Conservation (phyloP, 371 early-diverging fungal genomes). For the Blyttiomyces sp. region DNA sequence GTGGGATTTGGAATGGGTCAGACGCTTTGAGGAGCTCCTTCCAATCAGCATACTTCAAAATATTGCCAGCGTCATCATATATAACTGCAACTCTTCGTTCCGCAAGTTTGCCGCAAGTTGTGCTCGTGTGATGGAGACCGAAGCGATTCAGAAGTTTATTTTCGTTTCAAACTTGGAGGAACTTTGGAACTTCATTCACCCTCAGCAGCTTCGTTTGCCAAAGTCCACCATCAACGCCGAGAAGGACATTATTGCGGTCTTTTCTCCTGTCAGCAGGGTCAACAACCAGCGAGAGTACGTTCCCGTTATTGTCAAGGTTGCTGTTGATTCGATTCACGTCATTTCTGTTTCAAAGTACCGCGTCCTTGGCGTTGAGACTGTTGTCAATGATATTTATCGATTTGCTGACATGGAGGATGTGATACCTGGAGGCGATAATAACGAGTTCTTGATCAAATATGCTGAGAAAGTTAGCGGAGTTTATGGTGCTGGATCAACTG, state of each 20-base stretch:
- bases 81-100: conserved; percentile 74
- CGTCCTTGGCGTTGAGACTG: conserved; percentile 64
- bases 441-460: conserved; percentile 76
- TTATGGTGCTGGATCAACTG: conserved; percentile 7
- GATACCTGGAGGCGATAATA: conserved; percentile 55
- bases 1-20: conserved; percentile 71
- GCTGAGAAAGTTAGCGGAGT: conserved; percentile 43
- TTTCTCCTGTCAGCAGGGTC: conserved; percentile 46
- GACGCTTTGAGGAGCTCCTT: conserved; percentile 68
- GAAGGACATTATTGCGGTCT: conserved; percentile 17
- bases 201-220: conserved; percentile 70
- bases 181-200: conserved; percentile 15
- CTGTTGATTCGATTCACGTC: conserved; percentile 77
- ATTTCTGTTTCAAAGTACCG: conserved; percentile 59
- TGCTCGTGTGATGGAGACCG: conserved; percentile 1
- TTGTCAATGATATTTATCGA: conserved; percentile 83
- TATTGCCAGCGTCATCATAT: conserved; percentile 53
- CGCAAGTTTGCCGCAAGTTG: conserved; percentile 50
- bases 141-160: not conserved
- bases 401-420: conserved; percentile 84
- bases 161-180: conserved; percentile 18
- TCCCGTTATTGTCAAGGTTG: conserved; percentile 80
- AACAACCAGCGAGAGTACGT: conserved; percentile 66
- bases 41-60: conserved; percentile 55
- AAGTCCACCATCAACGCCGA: conserved; percentile 59